These are phyloP conservation scores for Kalaharituber pfeilii DNA, from an alignment of 2,329 filamentous ascomycete species.

Conservation along the genomic window DNA sequence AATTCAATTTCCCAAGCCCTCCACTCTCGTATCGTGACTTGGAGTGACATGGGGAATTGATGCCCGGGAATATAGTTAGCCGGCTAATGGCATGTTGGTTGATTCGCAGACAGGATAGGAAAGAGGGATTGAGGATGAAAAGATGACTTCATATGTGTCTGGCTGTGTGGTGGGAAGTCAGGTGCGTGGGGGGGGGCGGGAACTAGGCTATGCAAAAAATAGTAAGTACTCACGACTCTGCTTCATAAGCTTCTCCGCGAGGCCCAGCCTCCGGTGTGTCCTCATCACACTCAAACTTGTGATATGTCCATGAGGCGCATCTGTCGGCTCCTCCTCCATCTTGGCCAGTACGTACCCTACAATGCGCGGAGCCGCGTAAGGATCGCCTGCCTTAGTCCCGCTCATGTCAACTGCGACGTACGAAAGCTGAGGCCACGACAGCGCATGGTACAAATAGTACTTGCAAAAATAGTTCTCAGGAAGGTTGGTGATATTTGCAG, in stretches of 20 bases:
- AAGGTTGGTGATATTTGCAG: constrained; percentile 96
- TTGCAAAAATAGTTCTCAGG: constrained; percentile 99
- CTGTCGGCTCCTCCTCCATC: constrained; percentile 91
- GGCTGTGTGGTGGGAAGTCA: too few species aligned
- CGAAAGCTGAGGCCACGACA: constrained; percentile 93
- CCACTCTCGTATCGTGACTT: too few species aligned
- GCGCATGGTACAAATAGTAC: constrained; percentile 98
- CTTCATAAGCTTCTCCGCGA: constrained; percentile 94
- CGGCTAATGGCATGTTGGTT: too few species aligned
- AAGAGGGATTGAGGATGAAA: too few species aligned
- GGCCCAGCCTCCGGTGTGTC: constrained; percentile 74
- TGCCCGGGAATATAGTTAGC: too few species aligned
- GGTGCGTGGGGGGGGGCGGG: too few species aligned
- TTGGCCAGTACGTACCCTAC: constrained; percentile 98
- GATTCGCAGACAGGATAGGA: too few species aligned
- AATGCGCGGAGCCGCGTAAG: constrained; percentile 56
- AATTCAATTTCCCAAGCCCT: too few species aligned
- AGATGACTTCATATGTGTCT: too few species aligned
- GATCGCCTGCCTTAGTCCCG: constrained; percentile 63
- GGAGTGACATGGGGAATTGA: too few species aligned
- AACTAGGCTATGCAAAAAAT: too few species aligned
- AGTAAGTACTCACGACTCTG: constrained; percentile 85
- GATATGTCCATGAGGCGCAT: constrained; percentile 78
- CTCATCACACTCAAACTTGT: constrained; percentile 91
- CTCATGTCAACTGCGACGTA: constrained; percentile 90